Conservation (phyloP, 2,329 filamentous ascomycete genomes). For the Calonectria pteridis region DNA sequence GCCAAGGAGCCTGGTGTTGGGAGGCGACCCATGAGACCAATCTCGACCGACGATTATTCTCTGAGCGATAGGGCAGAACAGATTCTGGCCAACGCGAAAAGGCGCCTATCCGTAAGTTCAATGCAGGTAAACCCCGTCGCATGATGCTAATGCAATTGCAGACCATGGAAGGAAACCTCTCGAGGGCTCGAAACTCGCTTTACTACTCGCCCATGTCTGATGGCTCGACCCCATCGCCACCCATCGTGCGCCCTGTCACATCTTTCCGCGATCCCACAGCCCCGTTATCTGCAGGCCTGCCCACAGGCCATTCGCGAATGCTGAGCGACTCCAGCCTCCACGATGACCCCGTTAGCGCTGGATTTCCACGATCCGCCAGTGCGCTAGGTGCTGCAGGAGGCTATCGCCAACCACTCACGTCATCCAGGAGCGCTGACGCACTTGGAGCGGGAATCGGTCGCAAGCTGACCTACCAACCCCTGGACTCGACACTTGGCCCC, state of each 20-base stretch:
- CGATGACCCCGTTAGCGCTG: slow-evolving; percentile 42
- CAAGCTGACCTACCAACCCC: slow-evolving; percentile 54
- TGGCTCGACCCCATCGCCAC: slow-evolving; percentile 66
- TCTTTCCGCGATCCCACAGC: slow-evolving; percentile 38
- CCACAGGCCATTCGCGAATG: slow-evolving; percentile 46
- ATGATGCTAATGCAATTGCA: slow-evolving; percentile 52
- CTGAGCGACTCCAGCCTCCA: slow-evolving; percentile 48
- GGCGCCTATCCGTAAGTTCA: slow-evolving; percentile 80
- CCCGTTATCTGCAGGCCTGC: slow-evolving; percentile 19
- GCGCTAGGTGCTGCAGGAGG: slow-evolving; percentile 71
- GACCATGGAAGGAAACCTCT: slow-evolving; percentile 95
- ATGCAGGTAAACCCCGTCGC: background rate
- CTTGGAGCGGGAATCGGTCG: slow-evolving; percentile 49
- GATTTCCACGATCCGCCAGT: slow-evolving; percentile 70
- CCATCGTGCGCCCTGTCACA: slow-evolving; percentile 50
- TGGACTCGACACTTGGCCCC: slow-evolving; percentile 63
- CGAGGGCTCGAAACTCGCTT: slow-evolving; percentile 80
- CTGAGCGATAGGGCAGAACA: slow-evolving; percentile 87
- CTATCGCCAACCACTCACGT: slow-evolving; percentile 64
- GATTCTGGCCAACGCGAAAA: slow-evolving; percentile 94
- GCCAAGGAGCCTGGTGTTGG: slow-evolving; percentile 35
- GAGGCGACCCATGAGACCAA: slow-evolving; percentile 30
- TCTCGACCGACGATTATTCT: slow-evolving; percentile 68
- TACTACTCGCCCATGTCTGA: slow-evolving; percentile 57
- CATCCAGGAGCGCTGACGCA: slow-evolving; percentile 59